A percentile compares a stretch with the other conserved stretches of the same genome.
Evolutionary conservation across 2,329 filamentous ascomycete species (phyloP).

Genomic region (Alternaria arbusti): DNA sequence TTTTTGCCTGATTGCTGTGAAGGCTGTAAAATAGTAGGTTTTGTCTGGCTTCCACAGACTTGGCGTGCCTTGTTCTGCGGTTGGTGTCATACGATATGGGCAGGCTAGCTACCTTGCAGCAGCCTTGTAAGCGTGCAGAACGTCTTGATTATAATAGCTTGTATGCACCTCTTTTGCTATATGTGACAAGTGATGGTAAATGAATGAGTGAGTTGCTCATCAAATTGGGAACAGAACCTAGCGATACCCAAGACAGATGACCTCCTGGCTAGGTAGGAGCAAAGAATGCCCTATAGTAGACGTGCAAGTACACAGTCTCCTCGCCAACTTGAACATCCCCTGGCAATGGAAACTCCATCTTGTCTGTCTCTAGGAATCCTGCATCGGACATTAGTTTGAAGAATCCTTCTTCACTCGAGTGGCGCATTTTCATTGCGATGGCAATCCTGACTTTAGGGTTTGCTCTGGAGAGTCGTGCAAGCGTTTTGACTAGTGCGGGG

Average conservation of each 20-base stretch:
- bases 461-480: constrained; percentile 55
- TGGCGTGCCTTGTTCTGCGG: neutral
- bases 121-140: neutral
- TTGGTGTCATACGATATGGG: neutral
- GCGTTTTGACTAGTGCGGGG: constrained; percentile 65
- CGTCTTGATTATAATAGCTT: neutral
- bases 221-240: neutral
- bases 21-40: neutral
- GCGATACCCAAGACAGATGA: neutral
- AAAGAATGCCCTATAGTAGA: constrained; percentile 16
- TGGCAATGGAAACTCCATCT: constrained; percentile 26
- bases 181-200: neutral
- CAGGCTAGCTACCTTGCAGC: neutral
- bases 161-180: neutral
- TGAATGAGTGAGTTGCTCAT: neutral
- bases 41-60: neutral
- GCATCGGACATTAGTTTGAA: constrained; percentile 60
- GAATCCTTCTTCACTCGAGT: constrained; percentile 70
- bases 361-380: constrained; percentile 29
- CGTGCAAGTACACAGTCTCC: constrained; percentile 33
- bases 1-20: neutral
- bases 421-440: constrained; percentile 71
- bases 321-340: constrained; percentile 35
- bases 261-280: neutral
- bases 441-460: constrained; percentile 61